Conservation (phyloP, 2,329 filamentous ascomycete genomes). For the Cadophora malorum region DNA sequence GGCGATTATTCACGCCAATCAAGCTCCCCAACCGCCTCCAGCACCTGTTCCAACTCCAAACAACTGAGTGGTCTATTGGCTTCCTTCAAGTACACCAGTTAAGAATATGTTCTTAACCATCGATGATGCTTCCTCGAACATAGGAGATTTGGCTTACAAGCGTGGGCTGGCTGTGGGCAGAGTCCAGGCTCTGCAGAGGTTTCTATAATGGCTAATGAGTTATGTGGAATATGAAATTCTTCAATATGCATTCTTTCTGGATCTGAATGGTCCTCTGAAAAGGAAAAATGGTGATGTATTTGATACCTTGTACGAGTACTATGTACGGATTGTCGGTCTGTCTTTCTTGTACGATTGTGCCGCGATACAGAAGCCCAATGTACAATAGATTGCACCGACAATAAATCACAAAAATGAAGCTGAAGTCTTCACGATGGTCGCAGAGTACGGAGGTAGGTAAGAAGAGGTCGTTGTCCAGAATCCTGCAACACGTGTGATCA, state of each 20-base stretch:
- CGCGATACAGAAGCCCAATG: not conserved
- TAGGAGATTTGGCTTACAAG: not conserved
- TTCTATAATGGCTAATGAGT: not conserved
- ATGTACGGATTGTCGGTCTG: not conserved
- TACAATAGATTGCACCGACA: not conserved
- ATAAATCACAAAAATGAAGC: not conserved
- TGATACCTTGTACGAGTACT: not conserved
- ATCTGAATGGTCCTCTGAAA: not conserved
- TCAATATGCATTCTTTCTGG: not conserved
- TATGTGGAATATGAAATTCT: not conserved
- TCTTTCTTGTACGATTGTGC: not conserved
- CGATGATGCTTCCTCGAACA: not conserved
- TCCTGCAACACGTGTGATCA: not conserved
- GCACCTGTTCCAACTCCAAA: not conserved
- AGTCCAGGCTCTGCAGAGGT: not conserved
- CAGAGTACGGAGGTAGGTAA: too few species aligned
- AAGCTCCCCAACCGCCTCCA: not conserved
- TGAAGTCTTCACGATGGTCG: not conserved
- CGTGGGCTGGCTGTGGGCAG: not conserved
- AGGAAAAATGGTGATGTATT: not conserved
- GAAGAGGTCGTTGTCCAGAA: too few species aligned
- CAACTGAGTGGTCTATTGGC: not conserved
- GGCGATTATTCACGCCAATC: constrained; percentile 1
- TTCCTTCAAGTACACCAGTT: not conserved
- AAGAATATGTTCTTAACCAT: not conserved